Base-by-base conservation (phyloP, 495 filamentous ascomycete genomes). In the Glutinoglossum americanum region DNA sequence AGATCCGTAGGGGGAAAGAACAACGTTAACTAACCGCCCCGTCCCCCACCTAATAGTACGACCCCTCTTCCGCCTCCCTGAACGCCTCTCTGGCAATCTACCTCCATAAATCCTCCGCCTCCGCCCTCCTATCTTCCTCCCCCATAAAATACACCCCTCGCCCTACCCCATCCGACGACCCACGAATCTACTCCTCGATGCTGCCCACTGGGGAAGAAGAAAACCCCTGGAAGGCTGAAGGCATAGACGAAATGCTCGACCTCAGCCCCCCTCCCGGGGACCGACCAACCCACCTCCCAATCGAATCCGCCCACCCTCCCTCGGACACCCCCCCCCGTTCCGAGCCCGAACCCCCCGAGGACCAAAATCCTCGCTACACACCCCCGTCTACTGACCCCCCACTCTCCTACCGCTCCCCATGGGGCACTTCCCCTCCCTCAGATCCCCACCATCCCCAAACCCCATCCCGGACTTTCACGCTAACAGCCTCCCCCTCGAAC, bases 81-180 rank as follows among this genome's bases (percentile, higher is more conserved):
- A 72, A 73, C 44, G 60, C 65, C 11, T 62, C 65, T 21, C 49
- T 74, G 15, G 73, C 72, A 30, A 70, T 75, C 27, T 76, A 67
- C 59, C 59, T 61, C 25, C 63, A 69, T 25, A 33, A 61, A 21
- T 62, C 63, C 6, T 62, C 69, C 15, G 72, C 72, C 0, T 47
- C 63, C 26, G 57, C 61, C 3, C 61, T 68, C 27, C 59, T 75
- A n/a, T 59, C 66, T 49, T 66, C 62, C 6, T 72, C 66, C 55
- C 72, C 72, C 10, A 57, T 75, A 53, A 5, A 10, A 6, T 53
- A 41, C 15, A 41, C 37, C 2, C n/a, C 37, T 41, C 37, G 15
- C 5, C 15, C 37, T 11, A 15, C 37, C 37, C 6, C 10, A 11
- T 11, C 5, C 10, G 37, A 41, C 3, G 37, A 41, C 37, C 2